Evolutionary conservation across 2,329 filamentous ascomycete species (phyloP).

Genomic region (Exophiala oligosperma): DNA sequence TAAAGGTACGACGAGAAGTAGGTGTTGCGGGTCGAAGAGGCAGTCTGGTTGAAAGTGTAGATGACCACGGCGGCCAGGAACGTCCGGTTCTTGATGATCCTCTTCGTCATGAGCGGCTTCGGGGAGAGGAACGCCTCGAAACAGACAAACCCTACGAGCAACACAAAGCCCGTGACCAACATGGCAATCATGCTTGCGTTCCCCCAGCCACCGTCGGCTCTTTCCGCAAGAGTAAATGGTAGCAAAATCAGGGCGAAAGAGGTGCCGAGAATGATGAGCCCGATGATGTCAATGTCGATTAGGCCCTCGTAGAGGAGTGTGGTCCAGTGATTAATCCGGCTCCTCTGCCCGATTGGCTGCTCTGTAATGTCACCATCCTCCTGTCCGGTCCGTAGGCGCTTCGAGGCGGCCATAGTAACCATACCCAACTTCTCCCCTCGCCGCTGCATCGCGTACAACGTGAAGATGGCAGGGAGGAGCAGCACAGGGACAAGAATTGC

Average conservation of each 20-base stretch:
- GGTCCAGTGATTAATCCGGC: neutral
- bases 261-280: conserved; percentile 60
- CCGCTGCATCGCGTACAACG: conserved; percentile 31
- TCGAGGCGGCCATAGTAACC: conserved; percentile 11
- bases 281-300: conserved; percentile 38
- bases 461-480: conserved; percentile 50
- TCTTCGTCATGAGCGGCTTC: conserved; percentile 58
- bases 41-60: conserved; percentile 31
- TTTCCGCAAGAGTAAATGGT: conserved; percentile 60
- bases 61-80: conserved; percentile 31
- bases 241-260: conserved; percentile 66
- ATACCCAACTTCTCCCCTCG: conserved; percentile 17
- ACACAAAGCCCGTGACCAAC: conserved; percentile 56
- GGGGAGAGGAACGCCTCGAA: conserved; percentile 60
- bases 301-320: conserved; percentile 30
- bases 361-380: neutral
- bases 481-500: conserved; percentile 63
- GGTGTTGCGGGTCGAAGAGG: conserved; percentile 30
- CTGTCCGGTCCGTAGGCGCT: neutral
- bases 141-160: conserved; percentile 55
- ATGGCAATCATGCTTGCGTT: conserved; percentile 55
- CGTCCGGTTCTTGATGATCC: conserved; percentile 36
- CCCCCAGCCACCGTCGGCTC: conserved; percentile 48
- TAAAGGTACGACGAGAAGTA: conserved; percentile 36
- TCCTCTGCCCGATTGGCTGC: neutral